Conservation (phyloP, 768 basidiomycete genomes). For the Multifurca ochricompacta region DNA sequence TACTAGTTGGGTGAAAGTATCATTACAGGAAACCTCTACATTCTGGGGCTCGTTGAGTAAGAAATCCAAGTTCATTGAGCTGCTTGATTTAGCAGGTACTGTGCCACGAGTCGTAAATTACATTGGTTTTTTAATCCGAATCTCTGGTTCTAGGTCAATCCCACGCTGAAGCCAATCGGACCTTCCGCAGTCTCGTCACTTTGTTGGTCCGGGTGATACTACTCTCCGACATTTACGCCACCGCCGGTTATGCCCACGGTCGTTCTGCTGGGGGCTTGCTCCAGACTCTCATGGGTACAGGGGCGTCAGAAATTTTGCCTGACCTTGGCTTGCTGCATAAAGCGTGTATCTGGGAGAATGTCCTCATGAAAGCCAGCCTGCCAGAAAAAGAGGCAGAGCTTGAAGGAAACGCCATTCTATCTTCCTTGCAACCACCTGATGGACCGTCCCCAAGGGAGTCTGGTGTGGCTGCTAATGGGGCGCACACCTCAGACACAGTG, state of each 20-base stretch:
- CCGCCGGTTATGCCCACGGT: slow-evolving; percentile 74
- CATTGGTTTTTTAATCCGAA: neutral
- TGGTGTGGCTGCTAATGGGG: slow-evolving; percentile 20
- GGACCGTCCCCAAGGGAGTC: slow-evolving; percentile 26
- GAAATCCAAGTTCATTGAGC: slow-evolving; percentile 54
- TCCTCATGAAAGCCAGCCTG: slow-evolving; percentile 58
- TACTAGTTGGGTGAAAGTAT: slow-evolving; percentile 58
- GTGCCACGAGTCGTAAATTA: neutral
- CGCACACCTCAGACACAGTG: slow-evolving; percentile 14
- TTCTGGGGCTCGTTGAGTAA: slow-evolving; percentile 57
- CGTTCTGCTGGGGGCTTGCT: slow-evolving; percentile 68
- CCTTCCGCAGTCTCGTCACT: slow-evolving; percentile 66
- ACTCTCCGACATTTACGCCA: slow-evolving; percentile 82
- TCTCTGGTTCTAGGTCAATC: slow-evolving; percentile 34
- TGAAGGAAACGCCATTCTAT: slow-evolving; percentile 36
- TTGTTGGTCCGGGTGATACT: slow-evolving; percentile 75
- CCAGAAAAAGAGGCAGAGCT: slow-evolving; percentile 29
- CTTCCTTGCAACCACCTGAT: slow-evolving; percentile 42
- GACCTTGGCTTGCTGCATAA: slow-evolving; percentile 78
- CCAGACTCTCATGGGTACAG: slow-evolving; percentile 61
- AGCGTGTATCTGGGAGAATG: slow-evolving; percentile 81
- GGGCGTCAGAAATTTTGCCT: slow-evolving; percentile 53
- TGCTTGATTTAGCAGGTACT: slow-evolving; percentile 43
- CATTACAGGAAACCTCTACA: slow-evolving; percentile 57
- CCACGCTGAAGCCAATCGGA: slow-evolving; percentile 43